A percentile compares a stretch with the other conserved stretches of the same genome.
phyloP scores from a whole-genome alignment of 2,329 filamentous ascomycete genomes.

The Aspergillus carbonarius region DNA sequence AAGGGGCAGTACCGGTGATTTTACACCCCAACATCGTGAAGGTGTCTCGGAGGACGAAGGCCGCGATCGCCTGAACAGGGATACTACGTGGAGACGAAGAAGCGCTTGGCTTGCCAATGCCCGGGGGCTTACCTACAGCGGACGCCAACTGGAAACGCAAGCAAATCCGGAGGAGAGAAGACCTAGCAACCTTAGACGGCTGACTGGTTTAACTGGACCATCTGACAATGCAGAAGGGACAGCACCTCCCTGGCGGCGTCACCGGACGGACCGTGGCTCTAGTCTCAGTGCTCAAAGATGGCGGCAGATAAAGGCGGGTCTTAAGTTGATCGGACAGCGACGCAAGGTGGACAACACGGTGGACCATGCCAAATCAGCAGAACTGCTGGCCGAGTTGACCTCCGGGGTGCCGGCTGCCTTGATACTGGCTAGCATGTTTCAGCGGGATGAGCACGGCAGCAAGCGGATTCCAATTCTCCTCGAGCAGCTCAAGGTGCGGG shows the following conservation, averaged over 20 bases:
- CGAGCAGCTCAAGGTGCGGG: slow-evolving; percentile 86
- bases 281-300: slow-evolving; percentile 78
- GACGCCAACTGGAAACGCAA: slow-evolving; percentile 53
- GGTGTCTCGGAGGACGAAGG: slow-evolving; percentile 75
- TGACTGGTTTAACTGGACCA: slow-evolving; percentile 63
- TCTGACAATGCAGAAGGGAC: slow-evolving; percentile 64
- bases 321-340: slow-evolving; percentile 73
- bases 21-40: slow-evolving; percentile 54
- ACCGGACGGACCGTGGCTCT: slow-evolving; percentile 63
- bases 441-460: slow-evolving; percentile 93
- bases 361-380: slow-evolving; percentile 92
- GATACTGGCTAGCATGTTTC: slow-evolving; percentile 96
- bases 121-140: slow-evolving; percentile 49
- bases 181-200: slow-evolving; percentile 63
- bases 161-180: slow-evolving; percentile 53
- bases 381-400: slow-evolving; percentile 90
- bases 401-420: slow-evolving; percentile 90
- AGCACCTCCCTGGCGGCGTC: slow-evolving; percentile 54
- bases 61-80: slow-evolving; percentile 59
- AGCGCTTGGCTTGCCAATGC: slow-evolving; percentile 55
- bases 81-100: slow-evolving; percentile 59
- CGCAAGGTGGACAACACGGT: slow-evolving; percentile 81
- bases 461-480: slow-evolving; percentile 91
- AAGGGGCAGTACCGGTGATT: slow-evolving; percentile 65
- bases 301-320: slow-evolving; percentile 86